Evolutionary conservation across 345 rosid species (phyloP).

Genomic region (Eucalyptus decipiens): DNA sequence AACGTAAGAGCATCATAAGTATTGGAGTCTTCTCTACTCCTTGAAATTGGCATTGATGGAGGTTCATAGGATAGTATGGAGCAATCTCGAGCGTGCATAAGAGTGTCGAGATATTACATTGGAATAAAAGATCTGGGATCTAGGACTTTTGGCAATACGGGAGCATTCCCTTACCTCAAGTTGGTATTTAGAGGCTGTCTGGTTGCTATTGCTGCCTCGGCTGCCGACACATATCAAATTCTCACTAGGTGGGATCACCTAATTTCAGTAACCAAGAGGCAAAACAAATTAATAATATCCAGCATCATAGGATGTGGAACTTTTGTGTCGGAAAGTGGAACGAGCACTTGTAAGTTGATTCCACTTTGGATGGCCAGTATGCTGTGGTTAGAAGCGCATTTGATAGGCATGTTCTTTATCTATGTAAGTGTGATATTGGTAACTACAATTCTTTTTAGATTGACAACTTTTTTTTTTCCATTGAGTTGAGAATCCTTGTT

Average conservation of each 20-base stretch:
- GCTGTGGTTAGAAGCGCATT: not conserved
- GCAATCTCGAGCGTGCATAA: not conserved
- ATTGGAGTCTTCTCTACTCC: not conserved
- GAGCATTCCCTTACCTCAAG: not conserved
- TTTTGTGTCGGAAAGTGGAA: not conserved
- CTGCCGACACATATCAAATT: not conserved
- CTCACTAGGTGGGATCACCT: not conserved
- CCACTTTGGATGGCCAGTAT: not conserved
- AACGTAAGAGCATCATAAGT: not conserved
- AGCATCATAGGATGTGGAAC: not conserved
- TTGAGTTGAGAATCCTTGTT: not conserved
- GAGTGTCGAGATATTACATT: not conserved
- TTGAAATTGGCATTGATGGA: not conserved
- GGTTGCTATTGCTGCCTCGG: not conserved
- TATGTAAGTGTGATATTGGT: not conserved
- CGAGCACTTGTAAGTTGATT: not conserved
- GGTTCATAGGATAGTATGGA: not conserved
- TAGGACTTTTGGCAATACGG: not conserved
- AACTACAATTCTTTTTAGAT: not conserved
- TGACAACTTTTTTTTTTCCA: not conserved
- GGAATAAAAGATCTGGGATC: not conserved
- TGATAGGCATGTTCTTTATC: not conserved
- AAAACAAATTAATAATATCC: not conserved
- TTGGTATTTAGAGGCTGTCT: not conserved
- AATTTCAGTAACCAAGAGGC: not conserved